Base-by-base conservation (phyloP, 2,329 filamentous ascomycete species). In the Penicillium sp. region DNA sequence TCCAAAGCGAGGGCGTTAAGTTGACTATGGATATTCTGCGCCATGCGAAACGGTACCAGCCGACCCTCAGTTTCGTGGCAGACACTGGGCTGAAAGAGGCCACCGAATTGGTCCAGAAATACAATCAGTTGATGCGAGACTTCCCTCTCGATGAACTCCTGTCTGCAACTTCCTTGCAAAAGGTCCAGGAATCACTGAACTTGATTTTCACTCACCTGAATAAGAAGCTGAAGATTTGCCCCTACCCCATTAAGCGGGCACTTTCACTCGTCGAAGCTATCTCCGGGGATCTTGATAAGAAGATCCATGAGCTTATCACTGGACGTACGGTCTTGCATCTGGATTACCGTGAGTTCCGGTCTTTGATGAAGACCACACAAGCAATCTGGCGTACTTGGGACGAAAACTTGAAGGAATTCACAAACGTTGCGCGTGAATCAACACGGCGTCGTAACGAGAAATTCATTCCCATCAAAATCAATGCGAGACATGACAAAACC, bases 71-170 rank as follows among this genome's bases (percentile, higher is more conserved):
- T 78, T 97, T 99, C 73, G 89, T 89, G 36, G 91, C 94, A 2
- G 95, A 99, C 75, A 99, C 94, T 36, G 93, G 94, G 3, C 76
- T 99, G 72, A 96, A 96, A 75, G 94, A 99, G 76, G 92, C 92
- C 25, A 94, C 92, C 74, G 94, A 99, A 61, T 89, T 90, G 72
- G 95, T 99, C 46, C 91, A 96, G 75, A 97, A 97, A 76, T 99
- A 97, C 81, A 99, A 99, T 72, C 91, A 96, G 77, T 84, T 99
- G 25, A 97, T 99, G 91, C 89, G 94, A 61, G 95, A 99, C 73
- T 97, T 99, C 63, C 94, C 94, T 0, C 81, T 99, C 34, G 93
- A 97, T 70, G 94, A 99, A 73, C 79, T 99, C 29, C 83, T 97
- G 19, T 96, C 94, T 16, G 92, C 94, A 1, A 95, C 92, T 0